These are phyloP conservation scores for Paraphoma chrysanthemicola DNA, from an alignment of 2,329 filamentous ascomycete species.

Conservation along the genomic window DNA sequence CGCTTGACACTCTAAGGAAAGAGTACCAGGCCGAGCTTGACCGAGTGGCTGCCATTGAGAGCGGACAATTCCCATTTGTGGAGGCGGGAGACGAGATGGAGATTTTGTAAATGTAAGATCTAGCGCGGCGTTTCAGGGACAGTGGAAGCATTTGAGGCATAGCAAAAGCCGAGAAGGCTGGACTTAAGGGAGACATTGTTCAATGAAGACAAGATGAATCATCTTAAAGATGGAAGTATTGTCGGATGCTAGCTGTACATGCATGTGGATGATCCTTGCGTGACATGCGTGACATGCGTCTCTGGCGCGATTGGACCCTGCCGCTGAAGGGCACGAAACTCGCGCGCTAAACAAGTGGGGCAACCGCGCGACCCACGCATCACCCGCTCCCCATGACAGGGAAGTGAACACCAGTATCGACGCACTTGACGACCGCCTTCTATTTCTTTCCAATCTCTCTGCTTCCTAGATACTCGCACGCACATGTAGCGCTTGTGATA, in stretches of 20 bases:
- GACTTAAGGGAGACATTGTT: background rate
- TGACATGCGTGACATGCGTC: no score
- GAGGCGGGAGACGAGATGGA: conserved; percentile 46
- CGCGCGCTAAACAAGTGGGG: background rate
- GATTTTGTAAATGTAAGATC: conserved; percentile 36
- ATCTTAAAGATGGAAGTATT: no score
- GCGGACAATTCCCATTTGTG: conserved; percentile 84
- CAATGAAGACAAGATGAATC: background rate
- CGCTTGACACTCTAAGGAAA: conserved; percentile 82
- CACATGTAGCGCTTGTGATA: background rate
- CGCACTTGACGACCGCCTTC: background rate
- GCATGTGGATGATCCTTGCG: no score
- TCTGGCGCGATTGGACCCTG: background rate
- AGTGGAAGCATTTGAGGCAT: background rate
- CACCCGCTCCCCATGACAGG: background rate
- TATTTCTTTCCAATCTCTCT: background rate
- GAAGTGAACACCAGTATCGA: background rate
- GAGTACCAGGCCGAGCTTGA: conserved; percentile 93
- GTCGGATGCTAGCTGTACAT: no score
- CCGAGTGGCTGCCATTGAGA: conserved; percentile 83
- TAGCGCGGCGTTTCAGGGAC: conserved; percentile 30
- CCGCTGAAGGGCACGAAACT: background rate
- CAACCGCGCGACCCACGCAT: background rate
- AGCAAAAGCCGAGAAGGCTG: background rate
- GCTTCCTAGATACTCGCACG: background rate